Percentiles rank a stretch among this genome's conserved stretches.
Conservation (phyloP, 257 asterid species). For the Ocimum tenuiflorum region DNA sequence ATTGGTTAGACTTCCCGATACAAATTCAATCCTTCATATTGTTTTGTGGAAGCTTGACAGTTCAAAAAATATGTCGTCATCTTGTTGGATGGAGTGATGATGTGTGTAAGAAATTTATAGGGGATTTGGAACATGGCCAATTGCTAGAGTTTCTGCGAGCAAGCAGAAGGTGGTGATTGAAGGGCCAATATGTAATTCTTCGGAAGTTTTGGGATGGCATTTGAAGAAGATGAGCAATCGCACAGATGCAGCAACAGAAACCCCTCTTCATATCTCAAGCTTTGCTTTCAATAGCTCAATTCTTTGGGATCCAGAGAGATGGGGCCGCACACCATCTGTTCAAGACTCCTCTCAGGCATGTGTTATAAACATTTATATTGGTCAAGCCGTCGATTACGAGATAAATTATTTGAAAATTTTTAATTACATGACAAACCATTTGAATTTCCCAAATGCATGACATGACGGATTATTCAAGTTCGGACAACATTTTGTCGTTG, state of each 20-base stretch:
- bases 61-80: too few relatives aligned
- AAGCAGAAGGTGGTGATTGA: slow-evolving; percentile 48
- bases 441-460: too few relatives aligned
- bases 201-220: slow-evolving; percentile 89
- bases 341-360: slow-evolving; percentile 73
- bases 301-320: slow-evolving; percentile 96
- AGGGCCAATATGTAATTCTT: slow-evolving; percentile 72
- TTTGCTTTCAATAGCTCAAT: slow-evolving; percentile 89
- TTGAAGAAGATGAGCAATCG: slow-evolving; percentile 49
- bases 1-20: too few relatives aligned
- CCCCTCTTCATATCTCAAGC: slow-evolving; percentile 61
- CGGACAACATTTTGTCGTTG: too few relatives aligned
- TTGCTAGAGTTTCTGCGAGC: slow-evolving; percentile 60
- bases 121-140: slow-evolving; percentile 86
- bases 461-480: too few relatives aligned
- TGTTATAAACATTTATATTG: slow-evolving; percentile 28
- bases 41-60: too few relatives aligned
- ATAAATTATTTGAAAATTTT: too few relatives aligned
- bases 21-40: too few relatives aligned
- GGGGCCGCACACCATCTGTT: slow-evolving; percentile 79
- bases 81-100: not conserved
- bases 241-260: slow-evolving; percentile 36
- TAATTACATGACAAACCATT: too few relatives aligned
- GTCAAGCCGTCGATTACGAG: slow-evolving; percentile 64
- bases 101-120: slow-evolving; percentile 27